Evolutionary conservation across 1,139 yeast species (phyloP).

Genomic region (Saccharomyces hybrid): DNA sequence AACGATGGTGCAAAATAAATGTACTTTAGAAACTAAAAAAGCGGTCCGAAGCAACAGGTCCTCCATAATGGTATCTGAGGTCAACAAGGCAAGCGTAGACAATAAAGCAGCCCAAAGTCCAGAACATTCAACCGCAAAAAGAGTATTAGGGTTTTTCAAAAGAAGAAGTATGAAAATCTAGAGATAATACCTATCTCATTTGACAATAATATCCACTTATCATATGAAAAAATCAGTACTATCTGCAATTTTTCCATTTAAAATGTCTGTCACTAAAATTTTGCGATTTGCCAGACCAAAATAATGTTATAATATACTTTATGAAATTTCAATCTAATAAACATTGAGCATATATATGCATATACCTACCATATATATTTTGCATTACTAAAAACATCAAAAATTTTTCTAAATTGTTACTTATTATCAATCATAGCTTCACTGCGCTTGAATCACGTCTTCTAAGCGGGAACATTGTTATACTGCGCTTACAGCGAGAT

Average conservation of each 20-base stretch:
- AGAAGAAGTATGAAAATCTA: constrained; percentile 52
- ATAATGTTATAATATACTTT: background rate
- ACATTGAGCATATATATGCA: background rate
- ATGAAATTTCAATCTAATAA: background rate
- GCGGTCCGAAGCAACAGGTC: constrained; percentile 10
- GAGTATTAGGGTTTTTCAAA: constrained; percentile 74
- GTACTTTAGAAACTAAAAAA: background rate
- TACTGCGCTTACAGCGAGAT: background rate
- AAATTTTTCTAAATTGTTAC: background rate
- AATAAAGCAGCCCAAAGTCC: constrained; percentile 8
- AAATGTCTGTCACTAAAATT: background rate
- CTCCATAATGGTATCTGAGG: constrained; percentile 16
- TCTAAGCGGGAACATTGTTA: background rate
- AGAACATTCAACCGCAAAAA: constrained; percentile 60
- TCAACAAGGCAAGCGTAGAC: background rate
- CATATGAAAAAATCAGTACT: background rate
- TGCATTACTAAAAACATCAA: background rate
- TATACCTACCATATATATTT: background rate
- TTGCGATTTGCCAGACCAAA: background rate
- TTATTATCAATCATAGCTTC: background rate
- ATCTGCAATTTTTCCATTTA: background rate
- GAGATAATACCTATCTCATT: background rate
- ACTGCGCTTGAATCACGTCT: background rate
- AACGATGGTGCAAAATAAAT: background rate
- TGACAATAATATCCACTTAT: background rate